Base-by-base conservation (phyloP, 805 yeast species). In the Blastobotrys muscicola region DNA sequence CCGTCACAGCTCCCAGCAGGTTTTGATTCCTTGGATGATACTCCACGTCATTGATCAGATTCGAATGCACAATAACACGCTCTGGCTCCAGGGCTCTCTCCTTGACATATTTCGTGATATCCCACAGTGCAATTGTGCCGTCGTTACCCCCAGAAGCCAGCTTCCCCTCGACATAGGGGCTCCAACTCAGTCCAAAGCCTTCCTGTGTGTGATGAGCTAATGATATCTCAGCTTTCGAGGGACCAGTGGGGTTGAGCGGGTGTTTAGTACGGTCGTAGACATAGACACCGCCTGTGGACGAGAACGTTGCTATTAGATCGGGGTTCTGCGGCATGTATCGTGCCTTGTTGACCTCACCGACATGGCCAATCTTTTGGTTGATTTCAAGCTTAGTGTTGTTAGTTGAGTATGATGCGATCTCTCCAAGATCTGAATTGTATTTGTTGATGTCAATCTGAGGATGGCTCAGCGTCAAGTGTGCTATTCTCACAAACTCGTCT, bases 221-320 rank as follows among this genome's bases (percentile, higher is more conserved):
- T 7, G 68, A 60, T 11, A 79, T 65, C 44, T 82, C 82, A 3
- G 78, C 78, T 50, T 68, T 67, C 52, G 64, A 64, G 12, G 45
- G 46, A 16, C 61, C 61, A 4, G 62, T 45, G 3, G 72, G 70
- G 35, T 62, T 65, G 9, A 71, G 65, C 1, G 86, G 71, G 59
- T 85, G 94, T 58, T 85, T 86, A 0, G 97, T 87, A 52, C 92
- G 70, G 60, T 89, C 94, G 60, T 80, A 85, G 3, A 89, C 63
- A 41, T 71, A 75, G 9, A 81, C 67, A 10, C 72, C 66, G 1
- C 96, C 96, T 29, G 65, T 59, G 35, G 81, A 76, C 36, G 83
- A 76, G 8, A 79, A 75, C 13, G 86, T 74, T 1, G 89, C 85
- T 4, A 89, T 69, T 4, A 89, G 56, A 55, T 87, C 92, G 1